These are phyloP conservation scores for Ensete ventricosum DNA, from an alignment of 176 grass and related monocot genomes.

Conservation along the genomic window DNA sequence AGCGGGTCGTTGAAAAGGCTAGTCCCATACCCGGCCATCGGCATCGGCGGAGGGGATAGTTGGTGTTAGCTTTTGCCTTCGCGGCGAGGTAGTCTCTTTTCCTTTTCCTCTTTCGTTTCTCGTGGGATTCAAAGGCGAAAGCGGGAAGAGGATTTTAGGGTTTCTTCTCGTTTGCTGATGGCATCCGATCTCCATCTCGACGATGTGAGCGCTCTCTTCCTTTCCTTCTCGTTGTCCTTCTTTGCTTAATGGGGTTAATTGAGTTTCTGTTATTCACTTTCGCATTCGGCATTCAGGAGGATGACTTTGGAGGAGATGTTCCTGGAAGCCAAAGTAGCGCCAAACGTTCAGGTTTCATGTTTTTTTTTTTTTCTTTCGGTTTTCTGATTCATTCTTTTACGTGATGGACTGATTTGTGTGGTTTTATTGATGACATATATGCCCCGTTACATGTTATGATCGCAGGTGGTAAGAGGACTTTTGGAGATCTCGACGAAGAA, in stretches of 20 bases:
- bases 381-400: neutral
- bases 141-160: neutral
- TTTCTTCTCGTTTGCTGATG: neutral
- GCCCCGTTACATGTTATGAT: neutral
- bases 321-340: constrained; percentile 7
- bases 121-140: neutral
- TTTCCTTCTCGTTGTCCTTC: neutral
- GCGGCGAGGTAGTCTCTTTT: neutral
- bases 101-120: neutral
- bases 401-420: neutral
- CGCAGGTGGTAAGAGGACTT: constrained; percentile 61
- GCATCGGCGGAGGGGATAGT: neutral
- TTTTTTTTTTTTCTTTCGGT: too few relatives aligned
- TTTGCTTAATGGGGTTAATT: neutral
- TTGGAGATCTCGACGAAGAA: constrained; percentile 77
- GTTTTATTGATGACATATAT: neutral
- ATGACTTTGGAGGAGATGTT: constrained; percentile 25
- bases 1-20: too few relatives aligned
- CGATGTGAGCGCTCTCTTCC: neutral
- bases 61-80: neutral
- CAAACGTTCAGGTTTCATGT: constrained; percentile 12
- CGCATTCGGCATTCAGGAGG: neutral
- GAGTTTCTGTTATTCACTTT: neutral
- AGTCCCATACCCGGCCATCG: too few relatives aligned
- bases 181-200: neutral